Evolutionary conservation across 2,329 filamentous ascomycete species (phyloP).

Genomic region (Hortaea sp.): DNA sequence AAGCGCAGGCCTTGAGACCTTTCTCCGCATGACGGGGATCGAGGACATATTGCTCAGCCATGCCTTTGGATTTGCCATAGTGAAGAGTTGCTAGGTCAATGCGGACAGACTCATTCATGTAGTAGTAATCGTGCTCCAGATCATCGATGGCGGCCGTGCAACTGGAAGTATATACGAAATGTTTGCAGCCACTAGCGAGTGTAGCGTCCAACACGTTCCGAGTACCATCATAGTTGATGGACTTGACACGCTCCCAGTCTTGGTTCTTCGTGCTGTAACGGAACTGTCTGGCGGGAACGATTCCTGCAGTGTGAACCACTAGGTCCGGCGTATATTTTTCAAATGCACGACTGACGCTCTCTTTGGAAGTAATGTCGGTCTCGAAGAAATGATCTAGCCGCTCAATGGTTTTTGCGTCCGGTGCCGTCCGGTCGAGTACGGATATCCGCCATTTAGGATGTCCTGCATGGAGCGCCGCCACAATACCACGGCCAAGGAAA

Average conservation of each 20-base stretch:
- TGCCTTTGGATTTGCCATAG: constrained; percentile 84
- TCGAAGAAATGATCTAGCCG: constrained; percentile 25
- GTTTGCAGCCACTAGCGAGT: constrained; percentile 59
- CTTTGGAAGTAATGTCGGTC: constrained; percentile 30
- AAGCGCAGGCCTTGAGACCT: constrained; percentile 42
- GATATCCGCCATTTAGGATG: constrained; percentile 31
- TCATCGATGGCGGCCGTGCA: constrained; percentile 83
- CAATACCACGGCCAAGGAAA: constrained; percentile 35
- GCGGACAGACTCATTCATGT: constrained; percentile 76
- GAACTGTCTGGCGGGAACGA: constrained; percentile 28
- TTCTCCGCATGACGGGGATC: constrained; percentile 50
- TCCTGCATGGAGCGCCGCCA: constrained; percentile 28
- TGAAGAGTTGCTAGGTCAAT: constrained; percentile 61
- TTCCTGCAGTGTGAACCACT: constrained; percentile 77
- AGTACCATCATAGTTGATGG: constrained; percentile 85
- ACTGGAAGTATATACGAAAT: constrained; percentile 83
- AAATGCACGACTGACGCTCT: constrained; percentile 39
- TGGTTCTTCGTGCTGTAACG: constrained; percentile 30
- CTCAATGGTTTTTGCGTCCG: constrained; percentile 7
- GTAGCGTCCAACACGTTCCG: constrained; percentile 65
- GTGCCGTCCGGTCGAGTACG: constrained; percentile 30
- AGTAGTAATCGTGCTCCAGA: constrained; percentile 58
- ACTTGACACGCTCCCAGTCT: constrained; percentile 53
- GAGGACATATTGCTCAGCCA: constrained; percentile 73
- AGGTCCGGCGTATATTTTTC: constrained; percentile 61